phyloP scores from a whole-genome alignment of 164 flowering plant genomes.

The Hamamelis virginiana region DNA sequence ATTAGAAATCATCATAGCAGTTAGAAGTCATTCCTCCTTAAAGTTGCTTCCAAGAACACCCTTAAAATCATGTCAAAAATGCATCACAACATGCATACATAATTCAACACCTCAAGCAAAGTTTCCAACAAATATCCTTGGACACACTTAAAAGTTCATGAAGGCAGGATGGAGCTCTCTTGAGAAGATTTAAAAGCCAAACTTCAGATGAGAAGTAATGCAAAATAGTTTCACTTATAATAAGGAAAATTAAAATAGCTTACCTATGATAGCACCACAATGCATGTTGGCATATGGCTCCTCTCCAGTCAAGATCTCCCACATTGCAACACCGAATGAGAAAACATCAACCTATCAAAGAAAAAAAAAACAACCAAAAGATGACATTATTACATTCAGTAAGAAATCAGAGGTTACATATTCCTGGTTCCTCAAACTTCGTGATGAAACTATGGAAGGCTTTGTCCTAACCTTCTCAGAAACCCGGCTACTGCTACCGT shows the following conservation, averaged over 20 bases:
- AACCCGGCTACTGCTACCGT: slow-evolving; percentile 54
- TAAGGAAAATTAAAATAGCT: too few species aligned
- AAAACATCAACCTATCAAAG: slow-evolving; percentile 49
- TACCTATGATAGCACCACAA: slow-evolving; percentile 79
- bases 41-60: neutral
- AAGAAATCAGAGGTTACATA: neutral
- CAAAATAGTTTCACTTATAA: too few species aligned
- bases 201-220: too few species aligned
- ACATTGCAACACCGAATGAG: slow-evolving; percentile 86
- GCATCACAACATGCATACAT: too few species aligned
- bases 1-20: neutral
- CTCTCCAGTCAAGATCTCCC: slow-evolving; percentile 90
- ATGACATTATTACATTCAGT: neutral
- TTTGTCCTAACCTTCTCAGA: slow-evolving; percentile 55
- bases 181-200: too few species aligned
- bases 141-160: too few species aligned
- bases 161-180: too few species aligned
- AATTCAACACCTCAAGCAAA: too few species aligned
- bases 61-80: too few species aligned
- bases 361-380: neutral
- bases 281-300: slow-evolving; percentile 93
- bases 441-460: neutral
- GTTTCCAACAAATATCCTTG: too few species aligned
- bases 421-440: neutral
- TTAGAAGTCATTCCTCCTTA: neutral